A percentile compares a stretch with the other conserved stretches of the same genome.
Conservation (phyloP, 495 filamentous ascomycete genomes). For the Tetracladium setigerum region DNA sequence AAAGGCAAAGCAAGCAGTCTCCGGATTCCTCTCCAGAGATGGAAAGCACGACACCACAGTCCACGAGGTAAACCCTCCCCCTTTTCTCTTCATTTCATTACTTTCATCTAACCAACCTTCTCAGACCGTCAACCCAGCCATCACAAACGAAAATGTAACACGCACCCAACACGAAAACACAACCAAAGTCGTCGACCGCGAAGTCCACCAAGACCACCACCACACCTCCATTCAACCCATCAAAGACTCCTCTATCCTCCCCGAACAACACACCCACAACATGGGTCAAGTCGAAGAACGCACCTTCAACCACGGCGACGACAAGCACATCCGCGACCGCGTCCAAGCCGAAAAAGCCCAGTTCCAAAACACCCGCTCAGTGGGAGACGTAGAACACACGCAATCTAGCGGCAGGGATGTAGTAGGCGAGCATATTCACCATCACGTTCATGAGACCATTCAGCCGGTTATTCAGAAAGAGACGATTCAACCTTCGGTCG, state of each 20-base stretch:
- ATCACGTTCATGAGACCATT: slow-evolving; percentile 55
- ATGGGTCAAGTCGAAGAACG: slow-evolving; percentile 45
- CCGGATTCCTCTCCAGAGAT: slow-evolving; percentile 43
- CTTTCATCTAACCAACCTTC: neutral
- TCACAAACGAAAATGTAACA: slow-evolving; percentile 47
- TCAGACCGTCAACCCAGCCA: slow-evolving; percentile 48
- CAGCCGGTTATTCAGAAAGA: slow-evolving; percentile 62
- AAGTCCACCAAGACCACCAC: slow-evolving; percentile 54
- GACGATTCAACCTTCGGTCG: slow-evolving; percentile 53
- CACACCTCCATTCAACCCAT: slow-evolving; percentile 48
- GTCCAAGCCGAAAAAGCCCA: slow-evolving; percentile 40
- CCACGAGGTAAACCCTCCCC: slow-evolving; percentile 31
- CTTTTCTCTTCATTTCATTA: neutral
- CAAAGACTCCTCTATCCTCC: slow-evolving; percentile 34
- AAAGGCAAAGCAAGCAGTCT: slow-evolving; percentile 45
- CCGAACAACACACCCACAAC: slow-evolving; percentile 41
- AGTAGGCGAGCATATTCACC: slow-evolving; percentile 56
- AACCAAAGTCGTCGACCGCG: slow-evolving; percentile 50
- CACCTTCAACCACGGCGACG: slow-evolving; percentile 46
- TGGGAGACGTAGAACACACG: slow-evolving; percentile 40
- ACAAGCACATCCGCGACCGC: slow-evolving; percentile 30
- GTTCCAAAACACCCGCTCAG: slow-evolving; percentile 40
- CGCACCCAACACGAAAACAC: slow-evolving; percentile 45
- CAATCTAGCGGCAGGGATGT: slow-evolving; percentile 36
- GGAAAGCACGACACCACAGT: slow-evolving; percentile 57